These are phyloP conservation scores for Flaveria brownii DNA, from an alignment of 129 eudicot genomes.

Conservation along the genomic window DNA sequence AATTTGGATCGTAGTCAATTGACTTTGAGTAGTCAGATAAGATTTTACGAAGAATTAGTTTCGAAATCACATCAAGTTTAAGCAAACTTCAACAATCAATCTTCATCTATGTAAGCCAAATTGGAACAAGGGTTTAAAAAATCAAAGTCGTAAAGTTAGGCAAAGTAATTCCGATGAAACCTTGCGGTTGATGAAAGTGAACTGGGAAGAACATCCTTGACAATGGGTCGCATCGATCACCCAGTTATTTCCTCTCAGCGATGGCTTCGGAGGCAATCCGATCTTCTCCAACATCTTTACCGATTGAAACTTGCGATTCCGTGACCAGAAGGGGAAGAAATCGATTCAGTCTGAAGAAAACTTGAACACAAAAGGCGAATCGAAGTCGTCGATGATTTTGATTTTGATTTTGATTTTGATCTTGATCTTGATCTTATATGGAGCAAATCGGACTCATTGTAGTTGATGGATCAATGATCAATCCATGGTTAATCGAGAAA, in stretches of 20 bases:
- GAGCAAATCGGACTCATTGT: constrained; percentile 1
- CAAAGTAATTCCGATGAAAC: constrained; percentile 35
- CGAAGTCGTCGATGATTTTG: constrained; percentile 16
- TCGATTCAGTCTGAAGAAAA: constrained; percentile 6
- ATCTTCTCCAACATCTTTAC: constrained; percentile 87
- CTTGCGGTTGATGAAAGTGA: constrained; percentile 96
- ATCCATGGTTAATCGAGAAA: not conserved
- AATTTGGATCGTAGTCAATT: constrained; percentile 6
- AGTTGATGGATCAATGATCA: constrained; percentile 15
- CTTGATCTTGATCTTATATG: not conserved
- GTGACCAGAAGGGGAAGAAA: not conserved
- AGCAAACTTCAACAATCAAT: constrained; percentile 20
- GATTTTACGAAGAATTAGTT: not conserved
- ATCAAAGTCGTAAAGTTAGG: not conserved
- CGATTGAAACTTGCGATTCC: not conserved
- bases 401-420: not conserved
- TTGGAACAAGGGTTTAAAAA: not conserved
- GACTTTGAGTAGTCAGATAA: constrained; percentile 1
- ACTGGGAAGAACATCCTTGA: constrained; percentile 88
- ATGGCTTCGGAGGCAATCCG: constrained; percentile 91
- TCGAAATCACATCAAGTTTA: not conserved
- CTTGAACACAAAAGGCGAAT: not conserved
- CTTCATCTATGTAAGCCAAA: constrained; percentile 1
- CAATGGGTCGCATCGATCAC: constrained; percentile 88
- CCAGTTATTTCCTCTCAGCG: constrained; percentile 86